phyloP scores from a whole-genome alignment of 1,139 yeast species.

The Suhomyces coccinellae region DNA sequence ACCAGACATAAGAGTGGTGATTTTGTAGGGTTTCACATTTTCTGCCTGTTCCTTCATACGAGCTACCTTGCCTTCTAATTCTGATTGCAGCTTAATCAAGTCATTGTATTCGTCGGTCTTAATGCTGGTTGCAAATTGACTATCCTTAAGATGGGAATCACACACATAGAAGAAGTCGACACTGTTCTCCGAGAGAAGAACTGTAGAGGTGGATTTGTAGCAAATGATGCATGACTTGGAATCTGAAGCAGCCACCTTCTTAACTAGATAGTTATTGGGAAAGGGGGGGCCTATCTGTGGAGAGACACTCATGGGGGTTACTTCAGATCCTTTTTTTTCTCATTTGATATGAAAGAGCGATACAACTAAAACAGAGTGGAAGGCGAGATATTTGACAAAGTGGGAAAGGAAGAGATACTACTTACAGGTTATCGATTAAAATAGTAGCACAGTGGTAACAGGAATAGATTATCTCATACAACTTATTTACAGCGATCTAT shows the following conservation, averaged over 20 bases:
- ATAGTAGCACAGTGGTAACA: no score
- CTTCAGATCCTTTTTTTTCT: not conserved
- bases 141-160: constrained; percentile 60
- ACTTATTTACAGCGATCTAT: no score
- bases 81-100: constrained; percentile 40
- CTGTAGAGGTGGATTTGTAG: constrained; percentile 63
- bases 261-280: constrained; percentile 51
- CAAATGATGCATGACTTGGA: constrained; percentile 65
- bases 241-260: constrained; percentile 59
- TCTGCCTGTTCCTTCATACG: constrained; percentile 19
- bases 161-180: constrained; percentile 73
- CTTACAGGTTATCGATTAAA: no score
- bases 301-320: constrained; percentile 7
- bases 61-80: constrained; percentile 27
- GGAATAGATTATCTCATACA: no score
- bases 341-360: not conserved
- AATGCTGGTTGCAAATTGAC: constrained; percentile 58
- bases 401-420: no score
- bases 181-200: constrained; percentile 52
- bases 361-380: not conserved
- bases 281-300: constrained; percentile 35
- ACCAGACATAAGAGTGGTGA: constrained; percentile 12
- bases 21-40: constrained; percentile 33
- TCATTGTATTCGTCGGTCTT: constrained; percentile 48
- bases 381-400: not conserved